A percentile compares a stretch with the other conserved stretches of the same genome.
Conservation (phyloP, 1,284 basidiomycete genomes). For the Sporisorium graminicola region DNA sequence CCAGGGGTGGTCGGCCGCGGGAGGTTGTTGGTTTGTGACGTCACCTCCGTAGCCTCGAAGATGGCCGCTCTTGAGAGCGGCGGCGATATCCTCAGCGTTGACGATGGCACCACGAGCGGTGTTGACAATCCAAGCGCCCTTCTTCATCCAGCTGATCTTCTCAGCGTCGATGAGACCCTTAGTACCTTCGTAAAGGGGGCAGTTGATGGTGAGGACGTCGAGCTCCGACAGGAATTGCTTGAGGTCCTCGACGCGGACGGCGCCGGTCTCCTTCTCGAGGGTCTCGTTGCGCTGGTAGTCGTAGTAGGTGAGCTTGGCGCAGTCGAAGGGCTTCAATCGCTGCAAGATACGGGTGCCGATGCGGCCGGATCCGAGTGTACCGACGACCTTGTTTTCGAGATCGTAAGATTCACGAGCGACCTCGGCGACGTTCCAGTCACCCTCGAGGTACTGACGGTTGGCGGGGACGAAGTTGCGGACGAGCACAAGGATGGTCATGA, state of each 20-base stretch:
- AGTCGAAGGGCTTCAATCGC: conserved; percentile 86
- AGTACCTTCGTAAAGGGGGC: conserved; percentile 90
- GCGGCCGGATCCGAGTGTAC: conserved; percentile 78
- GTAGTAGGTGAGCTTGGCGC: conserved; percentile 92
- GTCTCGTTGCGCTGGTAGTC: conserved; percentile 84
- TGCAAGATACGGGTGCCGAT: conserved; percentile 77
- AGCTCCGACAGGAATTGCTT: conserved; percentile 85
- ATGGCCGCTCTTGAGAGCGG: conserved; percentile 82
- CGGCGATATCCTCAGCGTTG: conserved; percentile 83
- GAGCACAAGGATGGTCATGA: conserved; percentile 85
- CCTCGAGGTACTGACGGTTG: conserved; percentile 71
- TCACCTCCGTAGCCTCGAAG: conserved; percentile 75
- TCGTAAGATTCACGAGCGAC: conserved; percentile 75
- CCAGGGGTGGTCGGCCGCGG: conserved; percentile 77
- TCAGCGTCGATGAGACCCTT: conserved; percentile 78
- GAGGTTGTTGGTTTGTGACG: conserved; percentile 68
- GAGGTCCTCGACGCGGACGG: conserved; percentile 82
- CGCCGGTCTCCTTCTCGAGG: conserved; percentile 79
- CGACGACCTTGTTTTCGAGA: conserved; percentile 90
- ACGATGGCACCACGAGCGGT: conserved; percentile 94
- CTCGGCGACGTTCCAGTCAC: conserved; percentile 66
- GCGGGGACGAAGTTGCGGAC: conserved; percentile 88
- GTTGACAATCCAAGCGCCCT: conserved; percentile 87
- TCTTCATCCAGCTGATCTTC: conserved; percentile 89
- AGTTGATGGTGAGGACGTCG: conserved; percentile 89